Conservation (phyloP, 352 stramenopile species). For the Stephanocyclus meneghinianus region DNA sequence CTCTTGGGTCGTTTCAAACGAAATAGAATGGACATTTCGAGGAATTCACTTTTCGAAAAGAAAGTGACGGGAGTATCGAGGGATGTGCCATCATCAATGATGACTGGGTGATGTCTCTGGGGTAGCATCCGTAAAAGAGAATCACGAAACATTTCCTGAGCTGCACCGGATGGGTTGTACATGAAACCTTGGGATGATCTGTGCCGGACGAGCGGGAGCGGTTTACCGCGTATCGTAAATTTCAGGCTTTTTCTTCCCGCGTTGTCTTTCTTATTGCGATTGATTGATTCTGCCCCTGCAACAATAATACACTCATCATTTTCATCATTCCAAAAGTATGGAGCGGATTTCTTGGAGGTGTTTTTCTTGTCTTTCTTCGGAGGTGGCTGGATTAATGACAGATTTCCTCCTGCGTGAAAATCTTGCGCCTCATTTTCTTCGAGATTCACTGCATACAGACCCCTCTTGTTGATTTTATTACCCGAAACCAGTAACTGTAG, state of each 20-base stretch:
- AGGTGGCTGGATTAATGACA: not conserved
- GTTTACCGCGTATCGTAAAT: slow-evolving; percentile 74
- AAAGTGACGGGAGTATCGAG: slow-evolving; percentile 18
- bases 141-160: slow-evolving; percentile 66
- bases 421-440: not conserved
- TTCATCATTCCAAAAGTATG: slow-evolving; percentile 27
- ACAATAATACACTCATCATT: slow-evolving; percentile 26
- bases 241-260: slow-evolving; percentile 31
- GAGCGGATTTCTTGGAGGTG: not conserved
- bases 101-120: slow-evolving; percentile 28
- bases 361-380: not conserved
- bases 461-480: not conserved
- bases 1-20: slow-evolving; percentile 67
- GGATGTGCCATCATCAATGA: slow-evolving; percentile 31
- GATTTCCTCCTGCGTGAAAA: not conserved
- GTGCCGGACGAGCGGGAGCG: slow-evolving; percentile 65
- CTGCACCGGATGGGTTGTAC: slow-evolving; percentile 72
- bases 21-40: slow-evolving; percentile 66
- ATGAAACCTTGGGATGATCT: slow-evolving; percentile 61
- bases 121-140: slow-evolving; percentile 48
- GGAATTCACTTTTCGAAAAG: slow-evolving; percentile 53
- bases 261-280: not conserved
- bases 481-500: not conserved
- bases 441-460: not conserved
- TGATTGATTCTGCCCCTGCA: not conserved